Evolutionary conservation across 139 green algal species (phyloP).

Genomic region (Mesostigma viride): DNA sequence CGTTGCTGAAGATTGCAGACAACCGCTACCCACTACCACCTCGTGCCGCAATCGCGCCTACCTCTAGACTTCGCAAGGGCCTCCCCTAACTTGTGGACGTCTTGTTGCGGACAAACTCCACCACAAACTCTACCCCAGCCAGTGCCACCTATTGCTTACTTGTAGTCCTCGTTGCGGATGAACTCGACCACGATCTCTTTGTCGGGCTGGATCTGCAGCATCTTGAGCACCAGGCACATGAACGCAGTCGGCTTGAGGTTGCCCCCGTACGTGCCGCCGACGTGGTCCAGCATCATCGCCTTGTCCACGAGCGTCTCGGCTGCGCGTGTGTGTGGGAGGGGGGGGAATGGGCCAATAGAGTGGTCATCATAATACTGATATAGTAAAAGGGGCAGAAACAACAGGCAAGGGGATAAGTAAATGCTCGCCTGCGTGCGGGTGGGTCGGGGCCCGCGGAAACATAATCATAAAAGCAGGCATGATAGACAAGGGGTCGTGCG

Average conservation of each 20-base stretch:
- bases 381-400: neutral
- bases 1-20: too few relatives aligned
- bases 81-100: too few relatives aligned
- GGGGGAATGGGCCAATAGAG: too few relatives aligned
- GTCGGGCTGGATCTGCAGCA: constrained; percentile 95
- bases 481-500: neutral
- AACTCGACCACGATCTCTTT: constrained; percentile 95
- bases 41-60: too few relatives aligned
- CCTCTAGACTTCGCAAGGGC: too few relatives aligned
- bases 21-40: too few relatives aligned
- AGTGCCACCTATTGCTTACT: too few relatives aligned
- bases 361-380: neutral
- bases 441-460: too few relatives aligned
- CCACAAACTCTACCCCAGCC: too few relatives aligned
- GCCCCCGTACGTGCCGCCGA: constrained; percentile 76
- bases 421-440: neutral
- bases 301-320: constrained; percentile 91
- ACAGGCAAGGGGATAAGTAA: neutral
- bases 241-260: constrained; percentile 72
- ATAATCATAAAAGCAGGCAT: too few relatives aligned
- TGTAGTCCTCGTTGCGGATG: constrained; percentile 96
- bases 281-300: constrained; percentile 67
- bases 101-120: too few relatives aligned
- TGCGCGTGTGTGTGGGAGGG: too few relatives aligned
- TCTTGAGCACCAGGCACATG: constrained; percentile 90